Conservation (phyloP, 1,284 basidiomycete species). For the Marasmius tenuissimus region DNA sequence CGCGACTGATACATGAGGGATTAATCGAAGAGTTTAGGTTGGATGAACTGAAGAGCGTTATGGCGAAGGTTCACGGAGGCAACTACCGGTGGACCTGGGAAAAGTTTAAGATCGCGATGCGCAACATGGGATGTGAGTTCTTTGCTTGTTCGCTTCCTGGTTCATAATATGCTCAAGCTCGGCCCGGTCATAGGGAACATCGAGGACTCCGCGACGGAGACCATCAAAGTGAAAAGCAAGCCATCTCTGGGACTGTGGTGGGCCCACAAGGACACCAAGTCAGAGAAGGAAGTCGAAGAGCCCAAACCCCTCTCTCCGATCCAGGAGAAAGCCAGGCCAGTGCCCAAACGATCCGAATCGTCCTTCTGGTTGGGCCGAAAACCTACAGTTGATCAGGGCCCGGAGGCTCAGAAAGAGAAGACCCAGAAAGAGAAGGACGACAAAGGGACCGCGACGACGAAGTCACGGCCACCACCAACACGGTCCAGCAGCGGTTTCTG, state of each 20-base stretch:
- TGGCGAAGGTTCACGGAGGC: constrained; percentile 70
- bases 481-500: constrained; percentile 24
- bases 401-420: background rate
- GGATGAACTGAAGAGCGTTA: constrained; percentile 66
- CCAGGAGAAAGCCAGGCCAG: constrained; percentile 1
- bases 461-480: constrained; percentile 15
- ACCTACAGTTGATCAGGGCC: constrained; percentile 3
- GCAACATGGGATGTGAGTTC: constrained; percentile 74
- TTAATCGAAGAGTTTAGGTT: constrained; percentile 37
- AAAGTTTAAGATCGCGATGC: constrained; percentile 72
- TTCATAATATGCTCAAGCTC: constrained; percentile 1
- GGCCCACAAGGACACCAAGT: constrained; percentile 52
- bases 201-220: constrained; percentile 52
- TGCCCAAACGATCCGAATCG: background rate
- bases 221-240: constrained; percentile 59
- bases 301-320: background rate
- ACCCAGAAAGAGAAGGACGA: constrained; percentile 6
- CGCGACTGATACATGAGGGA: background rate
- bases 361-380: constrained; percentile 10
- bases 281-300: constrained; percentile 24
- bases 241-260: constrained; percentile 55
- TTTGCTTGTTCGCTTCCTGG: constrained; percentile 4
- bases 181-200: constrained; percentile 50
- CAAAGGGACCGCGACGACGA: background rate
- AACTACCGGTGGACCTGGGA: constrained; percentile 80